Conservation (phyloP, 257 asterid species). For the Forsythia suspensa region DNA sequence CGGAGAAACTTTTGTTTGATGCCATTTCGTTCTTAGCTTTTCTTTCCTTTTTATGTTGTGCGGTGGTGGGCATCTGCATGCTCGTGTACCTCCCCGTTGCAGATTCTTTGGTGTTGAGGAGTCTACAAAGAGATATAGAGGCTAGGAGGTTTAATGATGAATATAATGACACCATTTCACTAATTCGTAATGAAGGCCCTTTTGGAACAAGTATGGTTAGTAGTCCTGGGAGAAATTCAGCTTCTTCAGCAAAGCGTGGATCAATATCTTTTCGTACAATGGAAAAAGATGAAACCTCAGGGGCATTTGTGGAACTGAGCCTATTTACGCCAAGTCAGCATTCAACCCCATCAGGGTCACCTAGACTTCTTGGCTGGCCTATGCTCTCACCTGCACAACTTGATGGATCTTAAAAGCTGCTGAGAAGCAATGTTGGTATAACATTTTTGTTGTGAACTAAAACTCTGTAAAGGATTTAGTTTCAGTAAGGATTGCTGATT, state of each 20-base stretch:
- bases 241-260: background rate
- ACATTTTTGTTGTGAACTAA: slow-evolving; percentile 56
- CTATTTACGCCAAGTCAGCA: slow-evolving; percentile 69
- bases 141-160: slow-evolving; percentile 44
- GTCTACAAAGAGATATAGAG: slow-evolving; percentile 54
- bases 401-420: background rate
- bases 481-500: slow-evolving; percentile 30
- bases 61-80: slow-evolving; percentile 56
- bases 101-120: slow-evolving; percentile 72
- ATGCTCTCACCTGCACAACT: slow-evolving; percentile 39
- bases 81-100: slow-evolving; percentile 79
- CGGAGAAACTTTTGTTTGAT: slow-evolving; percentile 46
- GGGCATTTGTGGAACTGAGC: slow-evolving; percentile 84
- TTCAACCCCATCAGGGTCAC: slow-evolving; percentile 66
- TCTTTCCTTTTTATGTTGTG: slow-evolving; percentile 69
- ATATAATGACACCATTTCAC: slow-evolving; percentile 53
- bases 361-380: slow-evolving; percentile 72
- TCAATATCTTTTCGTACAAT: background rate
- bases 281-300: slow-evolving; percentile 43
- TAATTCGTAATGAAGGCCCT: slow-evolving; percentile 64
- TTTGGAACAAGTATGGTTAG: slow-evolving; percentile 10
- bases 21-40: slow-evolving; percentile 69
- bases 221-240: background rate
- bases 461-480: slow-evolving; percentile 51
- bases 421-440: slow-evolving; percentile 8